phyloP scores from a whole-genome alignment of 2,329 filamentous ascomycete species.

The Hypoxylon rubiginosum region DNA sequence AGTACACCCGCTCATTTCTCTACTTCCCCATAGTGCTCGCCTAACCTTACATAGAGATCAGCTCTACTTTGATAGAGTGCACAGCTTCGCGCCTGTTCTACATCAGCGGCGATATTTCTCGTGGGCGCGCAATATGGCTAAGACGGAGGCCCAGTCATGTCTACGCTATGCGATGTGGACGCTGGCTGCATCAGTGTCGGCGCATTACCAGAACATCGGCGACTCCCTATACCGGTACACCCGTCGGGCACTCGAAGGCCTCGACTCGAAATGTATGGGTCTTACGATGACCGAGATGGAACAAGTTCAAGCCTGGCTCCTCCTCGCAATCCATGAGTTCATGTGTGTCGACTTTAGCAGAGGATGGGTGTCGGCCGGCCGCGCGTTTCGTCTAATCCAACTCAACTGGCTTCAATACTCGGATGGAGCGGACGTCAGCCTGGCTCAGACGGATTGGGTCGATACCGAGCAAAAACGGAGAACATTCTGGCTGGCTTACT shows the following conservation, averaged over 20 bases:
- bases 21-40: neutral
- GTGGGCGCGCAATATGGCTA: conserved; percentile 37
- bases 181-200: conserved; percentile 38
- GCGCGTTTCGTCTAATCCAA: conserved; percentile 45
- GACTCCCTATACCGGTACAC: conserved; percentile 38
- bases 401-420: conserved; percentile 42
- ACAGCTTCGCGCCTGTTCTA: conserved; percentile 36
- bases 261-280: conserved; percentile 31
- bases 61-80: conserved; percentile 41
- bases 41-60: conserved; percentile 36
- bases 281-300: conserved; percentile 36
- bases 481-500: conserved; percentile 42
- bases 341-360: conserved; percentile 43
- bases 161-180: conserved; percentile 42
- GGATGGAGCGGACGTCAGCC: conserved; percentile 27
- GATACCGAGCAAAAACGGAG: conserved; percentile 41
- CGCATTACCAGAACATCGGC: conserved; percentile 40
- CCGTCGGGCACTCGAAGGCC: conserved; percentile 35
- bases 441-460: conserved; percentile 37
- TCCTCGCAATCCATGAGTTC: conserved; percentile 45
- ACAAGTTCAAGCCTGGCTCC: conserved; percentile 45
- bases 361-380: conserved; percentile 45
- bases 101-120: conserved; percentile 41
- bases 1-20: conserved; percentile 3
- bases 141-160: conserved; percentile 38